phyloP scores from a whole-genome alignment of 192 early-diverging fungal species.

The Borealophlyctis nickersoniae region DNA sequence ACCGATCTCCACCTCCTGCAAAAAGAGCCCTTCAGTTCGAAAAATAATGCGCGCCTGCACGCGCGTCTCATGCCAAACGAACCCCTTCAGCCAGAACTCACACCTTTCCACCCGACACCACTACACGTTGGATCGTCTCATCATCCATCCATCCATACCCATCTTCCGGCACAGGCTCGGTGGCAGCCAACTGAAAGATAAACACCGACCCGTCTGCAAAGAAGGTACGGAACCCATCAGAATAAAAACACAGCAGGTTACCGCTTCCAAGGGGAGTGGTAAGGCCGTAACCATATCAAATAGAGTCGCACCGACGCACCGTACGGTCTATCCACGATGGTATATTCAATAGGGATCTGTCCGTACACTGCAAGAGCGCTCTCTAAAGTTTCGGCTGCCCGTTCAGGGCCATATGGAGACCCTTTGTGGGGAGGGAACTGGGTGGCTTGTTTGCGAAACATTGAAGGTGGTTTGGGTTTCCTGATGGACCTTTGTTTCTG shows the following conservation, averaged over 20 bases:
- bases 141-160: slow-evolving; percentile 20
- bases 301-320: slow-evolving; percentile 11
- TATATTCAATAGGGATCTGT: slow-evolving; percentile 26
- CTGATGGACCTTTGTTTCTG: too few relatives aligned
- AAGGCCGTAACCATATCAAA: slow-evolving; percentile 2
- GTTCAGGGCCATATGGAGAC: slow-evolving; percentile 7
- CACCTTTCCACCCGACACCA: too few relatives aligned
- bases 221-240: too few relatives aligned
- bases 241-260: not conserved
- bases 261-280: not conserved
- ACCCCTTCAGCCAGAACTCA: too few relatives aligned
- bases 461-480: too few relatives aligned
- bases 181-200: slow-evolving; percentile 23
- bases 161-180: slow-evolving; percentile 30
- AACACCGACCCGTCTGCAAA: slow-evolving; percentile 36
- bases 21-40: too few relatives aligned
- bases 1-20: slow-evolving; percentile 31
- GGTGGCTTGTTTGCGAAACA: too few relatives aligned
- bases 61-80: slow-evolving; percentile 2
- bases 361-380: slow-evolving; percentile 4
- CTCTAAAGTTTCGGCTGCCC: slow-evolving; percentile 17
- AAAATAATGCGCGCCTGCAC: too few relatives aligned
- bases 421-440: too few relatives aligned
- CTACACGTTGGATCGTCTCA: not conserved
- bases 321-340: slow-evolving; percentile 34